These are phyloP conservation scores for Trichoderma pleuroti DNA, from an alignment of 2,329 filamentous ascomycete genomes.

Conservation along the genomic window DNA sequence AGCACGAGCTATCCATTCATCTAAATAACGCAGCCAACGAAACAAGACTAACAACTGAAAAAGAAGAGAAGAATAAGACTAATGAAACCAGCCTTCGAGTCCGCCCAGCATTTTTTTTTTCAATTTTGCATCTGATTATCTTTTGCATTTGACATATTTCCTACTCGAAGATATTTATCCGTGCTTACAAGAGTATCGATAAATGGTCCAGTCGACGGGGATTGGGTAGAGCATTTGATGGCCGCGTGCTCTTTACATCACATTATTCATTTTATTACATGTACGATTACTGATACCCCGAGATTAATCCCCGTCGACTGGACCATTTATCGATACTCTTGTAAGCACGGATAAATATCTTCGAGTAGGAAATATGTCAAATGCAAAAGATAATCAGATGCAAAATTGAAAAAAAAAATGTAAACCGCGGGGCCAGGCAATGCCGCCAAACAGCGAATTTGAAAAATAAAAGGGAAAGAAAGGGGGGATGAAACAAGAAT, in stretches of 20 bases:
- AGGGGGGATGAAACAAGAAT: not conserved
- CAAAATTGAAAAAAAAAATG: not conserved
- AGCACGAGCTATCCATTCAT: conserved; percentile 10
- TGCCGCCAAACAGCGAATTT: not conserved
- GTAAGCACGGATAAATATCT: not conserved
- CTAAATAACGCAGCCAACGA: not conserved
- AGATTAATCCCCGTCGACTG: not conserved
- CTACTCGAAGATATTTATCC: not conserved
- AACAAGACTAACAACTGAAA: not conserved
- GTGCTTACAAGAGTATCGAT: not conserved
- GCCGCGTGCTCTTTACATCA: not conserved
- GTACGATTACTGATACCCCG: conserved; percentile 11
- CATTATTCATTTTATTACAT: not conserved
- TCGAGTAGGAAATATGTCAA: not conserved
- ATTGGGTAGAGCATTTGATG: not conserved
- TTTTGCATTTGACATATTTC: not conserved
- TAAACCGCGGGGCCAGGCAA: not conserved
- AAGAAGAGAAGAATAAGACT: not conserved
- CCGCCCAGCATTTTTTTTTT: not conserved
- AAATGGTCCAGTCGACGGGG: not conserved
- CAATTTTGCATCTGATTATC: not conserved
- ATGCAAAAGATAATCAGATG: not conserved
- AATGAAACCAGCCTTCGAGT: not conserved
- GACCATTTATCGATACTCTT: not conserved
- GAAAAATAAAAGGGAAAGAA: not conserved